Conservation (phyloP, 768 basidiomycete genomes). For the Pulveroboletus sp. region DNA sequence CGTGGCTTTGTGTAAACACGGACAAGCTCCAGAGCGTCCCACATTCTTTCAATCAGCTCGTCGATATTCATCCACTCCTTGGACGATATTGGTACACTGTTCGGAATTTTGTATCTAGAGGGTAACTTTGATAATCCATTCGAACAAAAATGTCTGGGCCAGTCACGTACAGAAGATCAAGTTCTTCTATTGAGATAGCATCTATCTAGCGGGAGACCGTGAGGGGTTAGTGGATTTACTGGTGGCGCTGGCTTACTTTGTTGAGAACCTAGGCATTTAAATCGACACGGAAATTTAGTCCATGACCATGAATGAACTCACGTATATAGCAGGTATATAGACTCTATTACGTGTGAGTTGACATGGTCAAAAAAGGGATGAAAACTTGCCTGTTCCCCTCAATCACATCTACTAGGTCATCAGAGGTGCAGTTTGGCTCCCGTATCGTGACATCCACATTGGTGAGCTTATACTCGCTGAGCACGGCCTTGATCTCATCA, state of each 20-base stretch:
- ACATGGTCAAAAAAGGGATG: not conserved
- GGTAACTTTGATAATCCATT: not conserved
- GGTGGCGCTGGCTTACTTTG: constrained; percentile 49
- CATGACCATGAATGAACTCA: constrained; percentile 34
- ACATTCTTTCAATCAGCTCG: constrained; percentile 90
- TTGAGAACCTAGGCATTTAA: constrained; percentile 58
- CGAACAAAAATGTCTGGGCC: constrained; percentile 4
- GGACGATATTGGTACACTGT: constrained; percentile 92
- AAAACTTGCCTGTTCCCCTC: constrained; percentile 78
- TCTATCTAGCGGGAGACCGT: constrained; percentile 61
- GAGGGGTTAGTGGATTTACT: not conserved
- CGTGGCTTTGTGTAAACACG: constrained; percentile 97
- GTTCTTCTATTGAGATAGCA: constrained; percentile 96
- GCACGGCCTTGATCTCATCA: constrained; percentile 92
- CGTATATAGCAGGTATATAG: constrained; percentile 90
- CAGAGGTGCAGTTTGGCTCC: constrained; percentile 85
- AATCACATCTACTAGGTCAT: constrained; percentile 95
- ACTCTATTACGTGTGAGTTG: constrained; percentile 46
- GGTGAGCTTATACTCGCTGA: constrained; percentile 87
- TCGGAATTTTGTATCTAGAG: constrained; percentile 84
- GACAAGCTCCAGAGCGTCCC: constrained; percentile 87
- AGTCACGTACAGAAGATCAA: constrained; percentile 70
- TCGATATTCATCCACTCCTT: constrained; percentile 96
- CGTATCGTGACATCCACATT: constrained; percentile 92
- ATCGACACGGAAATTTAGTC: not conserved